Base-by-base conservation (phyloP, 1,284 basidiomycete species). In the Fomitopsis betulina region DNA sequence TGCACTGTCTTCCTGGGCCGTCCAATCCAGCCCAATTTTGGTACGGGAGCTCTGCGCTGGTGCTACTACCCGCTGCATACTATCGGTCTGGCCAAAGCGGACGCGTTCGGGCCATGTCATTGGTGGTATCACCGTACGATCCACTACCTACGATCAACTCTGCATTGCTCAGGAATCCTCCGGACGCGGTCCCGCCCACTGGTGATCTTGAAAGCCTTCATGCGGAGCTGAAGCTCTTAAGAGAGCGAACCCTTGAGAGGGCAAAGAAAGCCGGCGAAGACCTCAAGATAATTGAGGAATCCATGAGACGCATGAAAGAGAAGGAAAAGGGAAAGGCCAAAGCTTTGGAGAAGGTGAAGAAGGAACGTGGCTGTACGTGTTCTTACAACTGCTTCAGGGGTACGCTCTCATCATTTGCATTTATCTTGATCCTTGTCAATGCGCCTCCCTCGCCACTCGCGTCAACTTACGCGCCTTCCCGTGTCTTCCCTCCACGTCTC, bases 291-390 rank as follows among this genome's bases (percentile, higher is more conserved):
- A 83, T 87, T 62, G 83, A 86, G 63, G 87, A 85, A 70, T 85
- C 83, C 50, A 84, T 87, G 80, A 78, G 83, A 57, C 79, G 82
- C 62, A 80, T 89, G 74, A 86, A 81, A 74, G 88, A 87, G 75
- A 85, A 81, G 71, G 86, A 86, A 72, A 89, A 89, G 73, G 85
- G 85, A 3, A 91, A 92, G 72, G 82, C 81, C 47, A 88, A 81
- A 72, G 82, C 81, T 32, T 67, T 81, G 53, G 85, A 87, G 61
- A 88, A 82, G 72, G 74, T 84, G 54, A 88, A 87, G 73, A 82
- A 80, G 62, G 89, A 87, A 68, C 83, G 77, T 70, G 89, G 82
- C 67, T 85, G 85, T 90, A 76, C 74, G 88, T 87, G 55, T 62
- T 70, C 61, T 59, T 49, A 38, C 45, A 25, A 30, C 45, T 42